These are phyloP conservation scores for Fusarium graminum DNA, from an alignment of 2,329 filamentous ascomycete species.

Conservation along the genomic window DNA sequence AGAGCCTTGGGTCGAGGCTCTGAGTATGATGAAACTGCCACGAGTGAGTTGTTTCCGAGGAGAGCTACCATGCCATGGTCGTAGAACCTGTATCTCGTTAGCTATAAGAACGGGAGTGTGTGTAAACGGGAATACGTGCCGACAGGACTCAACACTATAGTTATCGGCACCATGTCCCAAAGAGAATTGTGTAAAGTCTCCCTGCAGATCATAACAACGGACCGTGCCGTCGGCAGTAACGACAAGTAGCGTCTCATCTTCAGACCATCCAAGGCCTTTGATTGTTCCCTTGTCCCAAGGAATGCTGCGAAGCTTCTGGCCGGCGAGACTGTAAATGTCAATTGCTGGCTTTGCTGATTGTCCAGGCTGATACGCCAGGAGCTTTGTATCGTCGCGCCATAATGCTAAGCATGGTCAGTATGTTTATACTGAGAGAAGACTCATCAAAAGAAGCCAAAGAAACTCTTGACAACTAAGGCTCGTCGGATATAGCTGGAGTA, in stretches of 20 bases:
- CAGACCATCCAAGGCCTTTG: constrained; percentile 93
- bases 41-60: constrained; percentile 85
- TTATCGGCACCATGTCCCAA: constrained; percentile 91
- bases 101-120: not conserved
- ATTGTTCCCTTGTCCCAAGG: constrained; percentile 93
- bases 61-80: constrained; percentile 92
- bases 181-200: constrained; percentile 94
- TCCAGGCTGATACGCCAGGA: constrained; percentile 80
- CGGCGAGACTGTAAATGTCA: constrained; percentile 93
- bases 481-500: constrained; percentile 8
- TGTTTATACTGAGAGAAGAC: not conserved
- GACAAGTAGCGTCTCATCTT: constrained; percentile 91
- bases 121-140: constrained; percentile 53
- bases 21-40: constrained; percentile 89
- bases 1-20: constrained; percentile 90
- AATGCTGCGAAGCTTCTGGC: constrained; percentile 86
- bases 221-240: constrained; percentile 92
- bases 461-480: constrained; percentile 8
- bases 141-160: constrained; percentile 86
- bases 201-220: constrained; percentile 91
- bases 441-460: constrained; percentile 20
- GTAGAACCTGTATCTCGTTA: constrained; percentile 73
- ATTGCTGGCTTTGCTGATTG: constrained; percentile 84
- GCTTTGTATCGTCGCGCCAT: constrained; percentile 88
- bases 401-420: constrained; percentile 70